These are phyloP conservation scores for Beauveria caledonica DNA, from an alignment of 2,329 filamentous ascomycete species.

Conservation along the genomic window DNA sequence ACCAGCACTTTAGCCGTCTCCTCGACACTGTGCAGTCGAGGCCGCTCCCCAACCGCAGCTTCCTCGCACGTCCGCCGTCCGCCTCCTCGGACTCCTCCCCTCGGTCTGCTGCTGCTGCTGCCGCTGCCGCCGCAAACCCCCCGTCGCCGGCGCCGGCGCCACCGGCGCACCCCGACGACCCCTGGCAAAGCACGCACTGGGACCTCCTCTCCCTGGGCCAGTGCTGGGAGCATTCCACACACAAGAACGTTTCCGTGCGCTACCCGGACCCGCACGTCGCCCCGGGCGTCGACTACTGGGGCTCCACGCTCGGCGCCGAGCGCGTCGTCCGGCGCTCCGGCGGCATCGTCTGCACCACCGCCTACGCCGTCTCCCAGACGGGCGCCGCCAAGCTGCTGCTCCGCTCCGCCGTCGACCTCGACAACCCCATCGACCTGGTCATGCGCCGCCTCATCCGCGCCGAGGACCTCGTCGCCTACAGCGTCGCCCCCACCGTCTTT, in stretches of 20 bases:
- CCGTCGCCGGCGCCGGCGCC: background rate
- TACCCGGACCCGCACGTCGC: constrained; percentile 16
- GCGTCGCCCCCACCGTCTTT: constrained; percentile 18
- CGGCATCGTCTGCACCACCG: constrained; percentile 20
- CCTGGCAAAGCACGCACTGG: constrained; percentile 12
- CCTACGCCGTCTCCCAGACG: constrained; percentile 20
- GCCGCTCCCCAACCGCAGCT: background rate
- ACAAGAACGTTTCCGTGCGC: constrained; percentile 9
- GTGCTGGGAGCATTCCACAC: background rate
- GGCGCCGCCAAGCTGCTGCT: constrained; percentile 22
- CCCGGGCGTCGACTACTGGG: constrained; percentile 14
- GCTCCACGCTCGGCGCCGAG: constrained; percentile 15
- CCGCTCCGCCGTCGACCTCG: constrained; percentile 16
- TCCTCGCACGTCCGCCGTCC: background rate
- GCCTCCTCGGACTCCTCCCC: too few species aligned
- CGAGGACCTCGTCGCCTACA: constrained; percentile 18
- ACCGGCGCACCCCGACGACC: background rate
- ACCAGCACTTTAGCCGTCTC: constrained; percentile 16
- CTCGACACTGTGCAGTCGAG: constrained; percentile 1
- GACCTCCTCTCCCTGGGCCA: constrained; percentile 10
- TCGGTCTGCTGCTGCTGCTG: too few species aligned
- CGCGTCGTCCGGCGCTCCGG: constrained; percentile 18
- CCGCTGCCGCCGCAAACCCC: too few species aligned
- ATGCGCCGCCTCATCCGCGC: constrained; percentile 17
- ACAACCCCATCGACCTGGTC: constrained; percentile 20